phyloP scores from a whole-genome alignment of 192 early-diverging fungal species.

The Coemansia sp. region DNA sequence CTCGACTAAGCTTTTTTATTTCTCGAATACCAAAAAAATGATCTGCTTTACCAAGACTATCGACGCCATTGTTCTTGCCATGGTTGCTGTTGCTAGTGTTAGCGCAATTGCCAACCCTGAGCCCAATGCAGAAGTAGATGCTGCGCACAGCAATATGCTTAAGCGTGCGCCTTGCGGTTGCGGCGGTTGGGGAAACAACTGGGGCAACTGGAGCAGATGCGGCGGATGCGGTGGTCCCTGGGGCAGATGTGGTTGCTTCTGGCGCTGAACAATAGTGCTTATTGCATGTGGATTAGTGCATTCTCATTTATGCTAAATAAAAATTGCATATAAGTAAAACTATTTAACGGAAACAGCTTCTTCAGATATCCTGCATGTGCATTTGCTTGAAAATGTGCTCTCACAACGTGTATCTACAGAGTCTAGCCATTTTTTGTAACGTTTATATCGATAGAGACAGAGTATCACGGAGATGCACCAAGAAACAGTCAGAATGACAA shows the following conservation, averaged over 20 bases:
- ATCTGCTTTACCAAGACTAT: background rate
- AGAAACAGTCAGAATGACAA: background rate
- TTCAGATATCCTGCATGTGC: background rate
- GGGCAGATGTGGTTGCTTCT: background rate
- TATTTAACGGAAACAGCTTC: background rate
- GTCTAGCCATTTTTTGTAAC: background rate
- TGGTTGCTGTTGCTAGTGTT: background rate
- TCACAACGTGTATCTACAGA: background rate
- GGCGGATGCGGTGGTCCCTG: background rate
- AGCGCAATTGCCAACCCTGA: background rate
- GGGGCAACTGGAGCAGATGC: background rate
- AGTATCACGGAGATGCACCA: background rate
- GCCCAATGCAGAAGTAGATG: background rate
- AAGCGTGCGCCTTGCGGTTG: slow-evolving; percentile 5
- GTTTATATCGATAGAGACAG: background rate
- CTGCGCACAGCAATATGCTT: background rate
- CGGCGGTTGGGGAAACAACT: background rate
- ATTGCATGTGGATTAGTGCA: background rate
- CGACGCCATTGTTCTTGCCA: background rate
- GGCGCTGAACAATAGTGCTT: background rate
- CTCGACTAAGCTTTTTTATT: too few relatives aligned
- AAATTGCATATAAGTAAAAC: background rate
- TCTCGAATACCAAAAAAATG: too few relatives aligned
- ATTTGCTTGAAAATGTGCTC: background rate
- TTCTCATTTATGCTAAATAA: background rate